Evolutionary conservation across 129 eudicot species (phyloP), one percentile per base, ranked within the genome.

Genomic region (Ambrosia artemisiifolia): DNA sequence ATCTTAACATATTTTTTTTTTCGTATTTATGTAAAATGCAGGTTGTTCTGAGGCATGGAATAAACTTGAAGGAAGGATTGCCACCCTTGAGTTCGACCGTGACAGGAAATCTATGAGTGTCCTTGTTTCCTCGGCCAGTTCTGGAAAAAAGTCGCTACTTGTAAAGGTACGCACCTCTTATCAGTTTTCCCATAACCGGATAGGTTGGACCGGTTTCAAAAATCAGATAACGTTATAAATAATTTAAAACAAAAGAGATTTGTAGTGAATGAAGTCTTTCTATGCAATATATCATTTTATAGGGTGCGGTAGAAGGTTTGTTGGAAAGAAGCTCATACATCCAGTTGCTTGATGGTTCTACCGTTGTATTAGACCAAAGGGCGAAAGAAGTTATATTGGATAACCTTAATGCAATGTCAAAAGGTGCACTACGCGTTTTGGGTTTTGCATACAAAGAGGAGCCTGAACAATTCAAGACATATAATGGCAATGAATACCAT

Each of bases 231-330:
- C 38, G 38, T 35, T 35, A 35, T 35, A 35, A 35, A 35, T 35
- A 35, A 35, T 35, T 35, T 35, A 35, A 35, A 35, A 35, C 38
- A 35, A 35, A 40, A 40, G 44, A 40, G 44, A 40, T 40, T 40
- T 40, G 44, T 10, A 6, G 6, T 40, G 44, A 40, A 10, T 40
- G 44, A 7, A 40, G 44, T 40, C 9, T 10, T 40, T 40, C 11
- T 7, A 40, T 40, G 44, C 34, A 7, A 20, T 4, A 72, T 30
- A 24, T 74, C 50, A 24, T 7, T 51, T 68, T 61, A 72, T 88
- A 95, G 99, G 97, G 99, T 85, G 99, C 99, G 0, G 99, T 95
- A 13, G 99, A 95, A 79, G 88, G 83, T 74, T 62, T 95, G 42
- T 72, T 95, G 76, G 99, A 95, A 75, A 81, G 99, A 70, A 95